These are phyloP conservation scores for Aspergillus saccharolyticus DNA, from an alignment of 495 filamentous ascomycete genomes.

Conservation along the genomic window DNA sequence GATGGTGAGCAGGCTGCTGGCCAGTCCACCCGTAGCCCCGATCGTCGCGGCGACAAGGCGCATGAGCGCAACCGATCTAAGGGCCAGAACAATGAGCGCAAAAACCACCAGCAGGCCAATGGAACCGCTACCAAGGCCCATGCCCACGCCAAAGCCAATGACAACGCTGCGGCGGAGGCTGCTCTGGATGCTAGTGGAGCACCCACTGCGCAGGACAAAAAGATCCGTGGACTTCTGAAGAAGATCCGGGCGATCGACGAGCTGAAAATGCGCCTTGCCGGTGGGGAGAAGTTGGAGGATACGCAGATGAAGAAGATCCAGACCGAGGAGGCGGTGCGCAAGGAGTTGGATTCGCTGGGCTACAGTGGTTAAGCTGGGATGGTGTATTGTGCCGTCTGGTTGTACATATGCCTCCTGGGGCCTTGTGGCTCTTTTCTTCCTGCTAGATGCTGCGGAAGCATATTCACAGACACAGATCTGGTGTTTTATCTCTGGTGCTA, in stretches of 20 bases:
- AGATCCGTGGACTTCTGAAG: slow-evolving; percentile 84
- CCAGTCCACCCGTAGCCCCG: slow-evolving; percentile 53
- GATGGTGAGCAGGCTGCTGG: slow-evolving; percentile 12
- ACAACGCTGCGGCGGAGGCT: slow-evolving; percentile 26
- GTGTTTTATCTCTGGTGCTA: not conserved
- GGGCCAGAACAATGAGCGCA: slow-evolving; percentile 34
- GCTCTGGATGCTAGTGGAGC: slow-evolving; percentile 24
- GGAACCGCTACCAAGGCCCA: slow-evolving; percentile 20
- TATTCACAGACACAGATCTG: not conserved
- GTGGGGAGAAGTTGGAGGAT: slow-evolving; percentile 93
- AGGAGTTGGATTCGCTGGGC: slow-evolving; percentile 68
- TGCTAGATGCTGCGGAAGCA: not conserved
- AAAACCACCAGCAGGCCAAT: slow-evolving; percentile 37
- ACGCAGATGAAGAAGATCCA: slow-evolving; percentile 98
- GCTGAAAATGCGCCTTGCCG: slow-evolving; percentile 88
- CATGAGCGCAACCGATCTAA: slow-evolving; percentile 59
- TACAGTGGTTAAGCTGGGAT: slow-evolving; percentile 35
- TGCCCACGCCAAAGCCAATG: slow-evolving; percentile 40
- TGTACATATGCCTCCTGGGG: slow-evolving; percentile 14
- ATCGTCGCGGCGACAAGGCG: slow-evolving; percentile 50
- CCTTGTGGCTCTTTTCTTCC: not conserved
- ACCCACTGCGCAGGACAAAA: slow-evolving; percentile 67
- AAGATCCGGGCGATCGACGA: slow-evolving; percentile 98
- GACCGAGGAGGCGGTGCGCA: slow-evolving; percentile 75
- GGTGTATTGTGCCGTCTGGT: not conserved